Evolutionary conservation across 495 filamentous ascomycete genomes (phyloP), one percentile per base, ranked within the genome.

Genomic region (Pyronema omphalodes): DNA sequence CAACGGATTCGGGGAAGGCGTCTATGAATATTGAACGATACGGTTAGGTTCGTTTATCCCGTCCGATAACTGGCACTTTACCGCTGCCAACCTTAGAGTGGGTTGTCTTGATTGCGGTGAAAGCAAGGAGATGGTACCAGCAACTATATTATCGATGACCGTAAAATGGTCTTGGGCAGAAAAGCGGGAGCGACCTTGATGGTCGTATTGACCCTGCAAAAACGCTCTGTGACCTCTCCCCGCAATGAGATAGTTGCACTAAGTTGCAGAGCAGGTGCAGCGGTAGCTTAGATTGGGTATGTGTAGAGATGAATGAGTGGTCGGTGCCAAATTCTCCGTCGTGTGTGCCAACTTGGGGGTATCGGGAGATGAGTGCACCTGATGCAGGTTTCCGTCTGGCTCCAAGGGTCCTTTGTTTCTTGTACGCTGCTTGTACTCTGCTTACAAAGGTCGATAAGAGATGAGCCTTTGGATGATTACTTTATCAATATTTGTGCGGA

Each of bases 381-480:
- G 50, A 52, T 52, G 50, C 23, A 9, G 35, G 39, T 18, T 40
- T 37, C 50, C 50, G 50, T 52, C 50, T 33, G 11, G 18, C 47
- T 50, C 35, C 47, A 19, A 41, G 39, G 39, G 39, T 41, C 15
- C 47, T 36, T 34, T 50, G 47, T 34, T 50, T 47, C 9, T n/a
- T 9, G 36, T 36, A 35, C 47, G 23, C 23, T 29, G 23, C 23
- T 29, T 5, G 23, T 29, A 29, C 23, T 29, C 36, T 50, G 47
- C 47, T 50, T 36, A 50, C 47, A 9, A 50, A 50, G 47, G 47
- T 29, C 23, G 39, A 17, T 41, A 41, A 41, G 36, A 3, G 29
- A 50, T 50, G 47, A 50, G 29, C 47, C 47, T 50, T 36, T 50
- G 44, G 44, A 47, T 47, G 44, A 47, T 47, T 47, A 47, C 44